These are phyloP conservation scores for Psilocybe sp. DNA, from an alignment of 768 basidiomycete species.

Conservation along the genomic window DNA sequence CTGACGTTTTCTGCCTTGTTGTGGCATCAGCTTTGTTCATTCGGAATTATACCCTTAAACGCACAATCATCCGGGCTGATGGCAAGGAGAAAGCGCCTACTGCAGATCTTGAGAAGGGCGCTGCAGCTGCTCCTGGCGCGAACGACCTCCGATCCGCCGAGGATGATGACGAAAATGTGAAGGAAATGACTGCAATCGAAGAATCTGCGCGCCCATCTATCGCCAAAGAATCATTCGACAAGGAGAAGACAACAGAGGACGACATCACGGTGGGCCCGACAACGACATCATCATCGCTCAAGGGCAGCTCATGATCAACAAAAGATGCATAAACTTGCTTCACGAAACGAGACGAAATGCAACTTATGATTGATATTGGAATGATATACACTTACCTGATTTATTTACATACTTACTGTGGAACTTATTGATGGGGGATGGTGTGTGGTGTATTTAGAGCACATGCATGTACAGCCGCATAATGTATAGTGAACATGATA, in stretches of 20 bases:
- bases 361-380: background rate
- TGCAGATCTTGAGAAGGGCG: conserved; percentile 25
- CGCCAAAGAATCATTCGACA: conserved; percentile 12
- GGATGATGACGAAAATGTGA: conserved; percentile 16
- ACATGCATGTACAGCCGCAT: too few species aligned
- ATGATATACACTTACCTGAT: background rate
- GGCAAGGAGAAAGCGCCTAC: conserved; percentile 28
- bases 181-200: conserved; percentile 10
- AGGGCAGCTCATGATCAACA: conserved; percentile 6
- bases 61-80: conserved; percentile 40
- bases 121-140: background rate
- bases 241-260: conserved; percentile 13
- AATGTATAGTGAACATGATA: too few species aligned
- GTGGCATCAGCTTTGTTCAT: conserved; percentile 47
- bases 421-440: conserved; percentile 2
- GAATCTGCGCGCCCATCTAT: conserved; percentile 11
- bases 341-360: background rate
- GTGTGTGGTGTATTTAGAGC: background rate
- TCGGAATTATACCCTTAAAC: conserved; percentile 56
- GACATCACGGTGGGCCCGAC: conserved; percentile 17
- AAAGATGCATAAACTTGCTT: background rate
- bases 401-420: background rate
- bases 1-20: conserved; percentile 1
- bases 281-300: conserved; percentile 14
- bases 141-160: too few species aligned